These are phyloP conservation scores for Dimocarpus longan DNA, from an alignment of 345 rosid genomes.

Conservation along the genomic window DNA sequence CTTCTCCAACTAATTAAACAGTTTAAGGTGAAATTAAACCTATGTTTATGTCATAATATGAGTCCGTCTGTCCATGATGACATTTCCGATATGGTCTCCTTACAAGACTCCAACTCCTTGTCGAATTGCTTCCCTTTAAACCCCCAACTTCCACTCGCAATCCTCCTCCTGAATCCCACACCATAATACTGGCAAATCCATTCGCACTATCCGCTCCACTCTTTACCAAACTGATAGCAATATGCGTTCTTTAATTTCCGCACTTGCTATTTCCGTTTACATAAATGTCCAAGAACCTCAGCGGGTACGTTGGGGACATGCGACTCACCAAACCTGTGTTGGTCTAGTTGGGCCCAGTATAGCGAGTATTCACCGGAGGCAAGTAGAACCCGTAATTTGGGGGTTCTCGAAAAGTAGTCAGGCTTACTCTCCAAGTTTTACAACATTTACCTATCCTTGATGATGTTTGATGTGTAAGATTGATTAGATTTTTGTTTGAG, in stretches of 20 bases:
- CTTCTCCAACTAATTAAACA: too few species aligned
- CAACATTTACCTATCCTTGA: too few species aligned
- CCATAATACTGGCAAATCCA: constrained; percentile 69
- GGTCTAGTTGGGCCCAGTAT: too few species aligned
- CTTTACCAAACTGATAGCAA: constrained; percentile 50
- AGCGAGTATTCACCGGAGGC: too few species aligned
- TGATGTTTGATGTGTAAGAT: too few species aligned
- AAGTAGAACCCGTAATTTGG: too few species aligned
- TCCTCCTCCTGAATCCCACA: constrained; percentile 53
- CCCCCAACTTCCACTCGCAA: constrained; percentile 40
- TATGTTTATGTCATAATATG: too few species aligned
- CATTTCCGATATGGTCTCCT: constrained; percentile 54
- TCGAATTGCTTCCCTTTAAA: constrained; percentile 62
- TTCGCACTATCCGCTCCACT: constrained; percentile 80
- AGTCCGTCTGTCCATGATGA: too few species aligned
- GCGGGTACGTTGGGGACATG: constrained; percentile 86
- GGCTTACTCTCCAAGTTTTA: too few species aligned
- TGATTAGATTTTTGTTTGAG: too few species aligned
- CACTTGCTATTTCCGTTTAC: constrained; percentile 44
- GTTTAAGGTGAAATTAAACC: not conserved
- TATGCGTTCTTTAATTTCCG: constrained; percentile 48
- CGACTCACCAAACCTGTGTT: constrained; percentile 73
- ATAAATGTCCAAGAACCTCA: constrained; percentile 69
- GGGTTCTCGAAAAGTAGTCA: too few species aligned
- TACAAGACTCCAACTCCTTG: constrained; percentile 61